Evolutionary conservation across 345 rosid genomes (phyloP), one percentile per base, ranked within the genome.

Genomic region (Garcia nutans): DNA sequence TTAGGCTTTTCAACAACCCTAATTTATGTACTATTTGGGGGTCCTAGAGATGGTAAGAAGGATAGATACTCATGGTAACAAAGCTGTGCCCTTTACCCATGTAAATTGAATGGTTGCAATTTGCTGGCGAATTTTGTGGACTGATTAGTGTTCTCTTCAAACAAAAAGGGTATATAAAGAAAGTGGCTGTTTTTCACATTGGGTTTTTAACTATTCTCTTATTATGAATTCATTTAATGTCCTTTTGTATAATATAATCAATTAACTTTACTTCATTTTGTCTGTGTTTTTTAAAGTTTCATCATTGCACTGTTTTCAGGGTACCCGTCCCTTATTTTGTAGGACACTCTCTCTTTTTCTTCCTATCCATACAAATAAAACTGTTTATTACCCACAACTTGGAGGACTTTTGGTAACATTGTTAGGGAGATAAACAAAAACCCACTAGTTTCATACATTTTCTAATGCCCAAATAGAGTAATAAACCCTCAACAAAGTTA

Each of bases 151-250:
- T 22, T 2, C 8, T 7, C 6, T 8, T 2, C 1, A 13, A 47
- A 47, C 31, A 20, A 41, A 66, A 37, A 28, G 31, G 50, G 45
- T 9, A n/a, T 26, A 55, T 20, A 2, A 10, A 33, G 6, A 6
- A n/a, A 57, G 7, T 1, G 23, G 20, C 4, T 2, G 33, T 41
- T 72, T 72, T 72, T 52, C 56, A 23, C 72, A 6, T 56, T 75
- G 78, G 78, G 47, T 58, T 59, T 67, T 41, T 45, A 17, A 17
- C 10, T 17, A 3, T 11, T 15, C 31, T 76, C 68, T 68, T 47
- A 28, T 11, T 16, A 8, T 23, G 63, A 41, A 47, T 28, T 44
- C 61, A 54, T 54, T 17, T 28, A 70, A 13, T 72, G 55, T 6
- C 65, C 66, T 41, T 11, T 61, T 26, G 45, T 15, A 12, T n/a